These are phyloP conservation scores for Penicillium samsonianum DNA, from an alignment of 495 filamentous ascomycete genomes.

Conservation along the genomic window DNA sequence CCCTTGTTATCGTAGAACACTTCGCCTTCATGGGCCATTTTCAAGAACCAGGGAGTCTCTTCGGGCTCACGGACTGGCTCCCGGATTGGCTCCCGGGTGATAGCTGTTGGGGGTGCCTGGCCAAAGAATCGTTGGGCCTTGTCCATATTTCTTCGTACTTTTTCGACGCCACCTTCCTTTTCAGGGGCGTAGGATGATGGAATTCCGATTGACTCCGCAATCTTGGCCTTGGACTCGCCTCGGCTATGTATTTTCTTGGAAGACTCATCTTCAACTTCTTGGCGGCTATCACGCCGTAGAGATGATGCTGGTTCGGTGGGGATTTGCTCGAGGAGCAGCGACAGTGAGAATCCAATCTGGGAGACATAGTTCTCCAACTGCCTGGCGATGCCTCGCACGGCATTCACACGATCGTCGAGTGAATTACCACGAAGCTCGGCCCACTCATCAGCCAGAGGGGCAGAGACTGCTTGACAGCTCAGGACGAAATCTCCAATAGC, in stretches of 20 bases:
- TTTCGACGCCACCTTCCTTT: constrained; percentile 49
- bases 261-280: constrained; percentile 36
- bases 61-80: constrained; percentile 59
- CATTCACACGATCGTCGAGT: constrained; percentile 82
- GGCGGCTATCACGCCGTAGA: constrained; percentile 39
- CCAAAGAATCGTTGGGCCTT: constrained; percentile 91
- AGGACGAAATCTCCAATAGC: constrained; percentile 85
- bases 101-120: constrained; percentile 65
- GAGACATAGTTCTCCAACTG: constrained; percentile 84
- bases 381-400: constrained; percentile 70
- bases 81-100: constrained; percentile 47
- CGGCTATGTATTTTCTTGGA: constrained; percentile 34
- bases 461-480: constrained; percentile 82
- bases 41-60: constrained; percentile 79
- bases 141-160: constrained; percentile 68
- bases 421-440: constrained; percentile 85
- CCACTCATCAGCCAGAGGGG: constrained; percentile 94
- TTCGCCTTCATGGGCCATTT: constrained; percentile 86
- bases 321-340: constrained; percentile 80
- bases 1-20: constrained; percentile 83
- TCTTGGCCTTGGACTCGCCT: constrained; percentile 37
- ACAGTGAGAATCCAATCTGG: constrained; percentile 83
- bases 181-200: constrained; percentile 66
- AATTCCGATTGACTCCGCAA: constrained; percentile 53
- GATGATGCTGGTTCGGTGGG: constrained; percentile 41